A percentile compares a stretch with the other conserved stretches of the same genome.
Evolutionary conservation across 2,329 filamentous ascomycete species (phyloP).

Genomic region (Rasamsonia emersonii): DNA sequence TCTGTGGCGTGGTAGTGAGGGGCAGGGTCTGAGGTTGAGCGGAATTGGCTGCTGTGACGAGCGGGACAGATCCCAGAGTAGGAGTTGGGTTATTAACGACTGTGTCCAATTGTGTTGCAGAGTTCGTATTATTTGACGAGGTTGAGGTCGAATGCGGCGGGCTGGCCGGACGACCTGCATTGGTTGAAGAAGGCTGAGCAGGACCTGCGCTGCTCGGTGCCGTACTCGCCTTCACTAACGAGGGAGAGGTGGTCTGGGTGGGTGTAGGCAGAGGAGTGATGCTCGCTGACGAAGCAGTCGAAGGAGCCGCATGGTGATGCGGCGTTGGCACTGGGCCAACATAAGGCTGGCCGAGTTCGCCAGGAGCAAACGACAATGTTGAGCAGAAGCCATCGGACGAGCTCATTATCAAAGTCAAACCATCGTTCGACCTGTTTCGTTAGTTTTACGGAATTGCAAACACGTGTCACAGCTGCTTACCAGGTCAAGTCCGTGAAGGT

Average conservation of each 20-base stretch:
- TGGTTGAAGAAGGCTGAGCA: conserved; percentile 44
- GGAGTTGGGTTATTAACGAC: conserved; percentile 71
- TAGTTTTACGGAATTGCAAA: no score
- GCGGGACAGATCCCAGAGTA: conserved; percentile 66
- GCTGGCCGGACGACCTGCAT: conserved; percentile 56
- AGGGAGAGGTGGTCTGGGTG: conserved; percentile 52
- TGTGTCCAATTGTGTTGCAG: conserved; percentile 30
- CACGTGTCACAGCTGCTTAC: no score
- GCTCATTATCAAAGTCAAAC: conserved; percentile 77
- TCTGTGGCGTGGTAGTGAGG: conserved; percentile 84
- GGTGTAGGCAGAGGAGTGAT: conserved; percentile 65
- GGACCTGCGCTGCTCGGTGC: conserved; percentile 48
- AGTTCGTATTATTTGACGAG: conserved; percentile 64
- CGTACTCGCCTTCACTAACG: conserved; percentile 46
- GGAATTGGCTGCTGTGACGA: conserved; percentile 66
- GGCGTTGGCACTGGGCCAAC: conserved; percentile 38
- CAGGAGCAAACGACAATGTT: conserved; percentile 69
- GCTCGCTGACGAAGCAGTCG: conserved; percentile 48
- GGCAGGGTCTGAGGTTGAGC: conserved; percentile 47
- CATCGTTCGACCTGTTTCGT: conserved; percentile 60
- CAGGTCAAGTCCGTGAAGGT: conserved; percentile 95
- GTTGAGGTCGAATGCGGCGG: conserved; percentile 79
- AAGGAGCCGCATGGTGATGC: conserved; percentile 25
- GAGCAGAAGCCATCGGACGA: conserved; percentile 98
- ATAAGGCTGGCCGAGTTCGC: conserved; percentile 78